Conservation (phyloP, 2,329 filamentous ascomycete species). For the Clarireedia homoeocarpa region DNA sequence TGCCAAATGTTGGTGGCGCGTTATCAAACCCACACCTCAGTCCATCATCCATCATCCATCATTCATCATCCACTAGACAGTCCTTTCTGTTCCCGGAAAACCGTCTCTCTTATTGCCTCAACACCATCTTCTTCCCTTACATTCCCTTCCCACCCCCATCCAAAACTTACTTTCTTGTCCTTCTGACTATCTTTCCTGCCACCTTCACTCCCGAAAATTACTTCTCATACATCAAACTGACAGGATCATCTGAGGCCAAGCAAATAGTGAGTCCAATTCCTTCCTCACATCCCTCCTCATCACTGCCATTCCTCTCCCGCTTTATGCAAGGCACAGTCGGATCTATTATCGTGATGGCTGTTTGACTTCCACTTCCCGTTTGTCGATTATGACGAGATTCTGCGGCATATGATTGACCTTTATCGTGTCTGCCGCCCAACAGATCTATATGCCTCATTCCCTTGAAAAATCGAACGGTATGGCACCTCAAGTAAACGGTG, state of each 20-base stretch:
- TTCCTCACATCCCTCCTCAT: too few species aligned
- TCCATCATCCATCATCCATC: neutral
- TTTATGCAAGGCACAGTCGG: slow-evolving; percentile 13
- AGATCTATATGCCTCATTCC: slow-evolving; percentile 16
- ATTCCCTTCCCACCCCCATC: neutral
- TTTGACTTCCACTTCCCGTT: neutral
- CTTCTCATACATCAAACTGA: neutral
- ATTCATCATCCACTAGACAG: too few species aligned
- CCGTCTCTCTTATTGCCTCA: slow-evolving; percentile 1
- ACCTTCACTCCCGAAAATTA: neutral
- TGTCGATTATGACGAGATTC: too few species aligned
- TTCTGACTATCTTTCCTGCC: neutral
- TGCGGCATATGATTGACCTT: neutral
- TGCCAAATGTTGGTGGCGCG: too few species aligned
- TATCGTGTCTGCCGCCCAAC: neutral
- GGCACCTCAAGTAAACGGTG: slow-evolving; percentile 43
- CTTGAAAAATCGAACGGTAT: slow-evolving; percentile 21
- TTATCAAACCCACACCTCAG: neutral
- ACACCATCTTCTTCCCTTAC: neutral
- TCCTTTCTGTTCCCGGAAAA: neutral
- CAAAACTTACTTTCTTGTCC: neutral
- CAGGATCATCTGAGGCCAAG: neutral
- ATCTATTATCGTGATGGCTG: neutral
- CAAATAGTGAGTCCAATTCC: neutral
- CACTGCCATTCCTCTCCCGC: neutral